Evolutionary conservation across 306 rosid species (phyloP).

Genomic region (Prinsepia uniflora): DNA sequence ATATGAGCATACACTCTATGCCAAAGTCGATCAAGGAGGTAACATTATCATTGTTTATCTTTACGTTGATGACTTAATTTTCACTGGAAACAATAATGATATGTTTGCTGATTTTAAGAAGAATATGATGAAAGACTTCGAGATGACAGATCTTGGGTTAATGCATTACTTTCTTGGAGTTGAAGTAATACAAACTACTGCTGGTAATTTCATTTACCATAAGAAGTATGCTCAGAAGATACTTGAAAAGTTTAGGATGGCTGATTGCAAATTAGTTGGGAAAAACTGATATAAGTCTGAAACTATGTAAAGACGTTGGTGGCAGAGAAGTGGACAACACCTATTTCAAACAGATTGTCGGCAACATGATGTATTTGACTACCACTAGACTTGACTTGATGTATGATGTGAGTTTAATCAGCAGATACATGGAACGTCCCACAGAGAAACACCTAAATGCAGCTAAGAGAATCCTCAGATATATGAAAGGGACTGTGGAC

Average conservation of each 20-base stretch:
- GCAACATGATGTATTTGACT: background rate
- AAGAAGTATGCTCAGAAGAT: background rate
- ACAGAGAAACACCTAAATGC: background rate
- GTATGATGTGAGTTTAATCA: background rate
- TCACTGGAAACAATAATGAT: background rate
- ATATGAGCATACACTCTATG: background rate
- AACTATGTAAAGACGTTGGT: accelerated
- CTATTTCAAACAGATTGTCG: background rate
- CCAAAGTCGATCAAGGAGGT: accelerated
- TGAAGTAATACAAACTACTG: background rate
- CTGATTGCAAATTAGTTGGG: background rate
- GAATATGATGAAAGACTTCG: background rate
- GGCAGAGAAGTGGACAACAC: background rate
- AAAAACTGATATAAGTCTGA: background rate
- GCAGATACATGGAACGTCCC: background rate
- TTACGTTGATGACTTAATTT: background rate
- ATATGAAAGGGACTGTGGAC: background rate
- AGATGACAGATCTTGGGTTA: background rate
- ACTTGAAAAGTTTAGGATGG: background rate
- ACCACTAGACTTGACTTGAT: background rate
- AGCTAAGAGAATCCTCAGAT: background rate
- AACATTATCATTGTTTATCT: background rate
- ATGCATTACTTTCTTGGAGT: background rate
- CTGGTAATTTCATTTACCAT: background rate
- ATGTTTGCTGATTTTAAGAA: background rate